Conservation (phyloP, 1,284 basidiomycete genomes). For the Sanghuangporus weigelae region DNA sequence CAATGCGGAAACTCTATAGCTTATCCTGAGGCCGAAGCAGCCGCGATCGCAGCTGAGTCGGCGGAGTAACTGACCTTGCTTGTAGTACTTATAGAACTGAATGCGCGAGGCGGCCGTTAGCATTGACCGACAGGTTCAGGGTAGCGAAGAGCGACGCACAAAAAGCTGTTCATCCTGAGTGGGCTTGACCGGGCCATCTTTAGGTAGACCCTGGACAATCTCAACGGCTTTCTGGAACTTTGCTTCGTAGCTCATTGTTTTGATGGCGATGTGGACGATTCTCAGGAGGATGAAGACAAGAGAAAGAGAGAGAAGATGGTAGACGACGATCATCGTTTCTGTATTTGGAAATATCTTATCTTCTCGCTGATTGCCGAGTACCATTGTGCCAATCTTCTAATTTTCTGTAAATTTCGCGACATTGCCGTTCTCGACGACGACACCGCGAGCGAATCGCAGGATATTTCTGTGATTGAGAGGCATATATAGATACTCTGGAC, state of each 20-base stretch:
- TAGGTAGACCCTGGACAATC: slow-evolving; percentile 69
- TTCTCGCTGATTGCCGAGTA: slow-evolving; percentile 1
- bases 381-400: not conserved
- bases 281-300: not conserved
- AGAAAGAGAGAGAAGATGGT: not conserved
- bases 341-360: slow-evolving; percentile 9
- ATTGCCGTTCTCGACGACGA: not conserved
- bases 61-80: slow-evolving; percentile 62
- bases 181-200: slow-evolving; percentile 79
- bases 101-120: slow-evolving; percentile 14
- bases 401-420: not conserved
- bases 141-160: slow-evolving; percentile 38
- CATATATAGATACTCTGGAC: too few species aligned
- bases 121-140: not conserved
- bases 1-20: not conserved
- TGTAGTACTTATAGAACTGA: slow-evolving; percentile 91
- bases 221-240: slow-evolving; percentile 76
- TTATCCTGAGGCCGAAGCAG: not conserved
- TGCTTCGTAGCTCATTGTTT: slow-evolving; percentile 39
- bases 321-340: not conserved
- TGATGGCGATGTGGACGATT: slow-evolving; percentile 14
- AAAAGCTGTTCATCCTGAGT: slow-evolving; percentile 71
- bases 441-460: not conserved
- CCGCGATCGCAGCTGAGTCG: not conserved
- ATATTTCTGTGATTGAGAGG: not conserved